Percentiles rank a stretch among this genome's conserved stretches.
phyloP scores from a whole-genome alignment of 2,329 filamentous ascomycete species.

The Akanthomyces muscarius region DNA sequence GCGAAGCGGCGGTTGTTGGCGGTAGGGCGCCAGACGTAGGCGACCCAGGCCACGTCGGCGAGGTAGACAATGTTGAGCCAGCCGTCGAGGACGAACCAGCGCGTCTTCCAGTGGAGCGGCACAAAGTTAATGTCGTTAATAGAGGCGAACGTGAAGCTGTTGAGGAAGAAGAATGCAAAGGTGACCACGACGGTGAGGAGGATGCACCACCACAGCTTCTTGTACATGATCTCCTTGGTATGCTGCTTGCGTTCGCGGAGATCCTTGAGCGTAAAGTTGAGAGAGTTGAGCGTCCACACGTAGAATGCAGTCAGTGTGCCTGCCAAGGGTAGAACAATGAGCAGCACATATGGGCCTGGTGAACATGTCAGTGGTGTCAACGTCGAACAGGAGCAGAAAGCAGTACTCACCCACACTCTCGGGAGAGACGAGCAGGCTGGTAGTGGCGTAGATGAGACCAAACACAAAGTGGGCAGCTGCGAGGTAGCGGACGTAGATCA shows the following conservation, averaged over 20 bases:
- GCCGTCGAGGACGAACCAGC: constrained; percentile 96
- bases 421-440: constrained; percentile 82
- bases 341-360: constrained; percentile 76
- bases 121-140: constrained; percentile 83
- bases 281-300: constrained; percentile 95
- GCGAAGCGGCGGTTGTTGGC: constrained; percentile 96
- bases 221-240: constrained; percentile 93
- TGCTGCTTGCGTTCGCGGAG: constrained; percentile 91
- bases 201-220: constrained; percentile 98
- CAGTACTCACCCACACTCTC: constrained; percentile 65
- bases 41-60: constrained; percentile 85
- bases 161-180: constrained; percentile 98
- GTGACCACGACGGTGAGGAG: constrained; percentile 89
- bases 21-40: constrained; percentile 94
- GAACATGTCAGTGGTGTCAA: constrained; percentile 21
- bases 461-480: constrained; percentile 93
- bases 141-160: constrained; percentile 91
- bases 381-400: background rate
- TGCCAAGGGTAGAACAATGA: constrained; percentile 89
- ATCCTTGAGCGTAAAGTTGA: constrained; percentile 93
- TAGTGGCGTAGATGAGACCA: constrained; percentile 86
- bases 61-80: constrained; percentile 98
- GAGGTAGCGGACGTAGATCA: constrained; percentile 89
- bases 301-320: constrained; percentile 95
- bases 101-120: constrained; percentile 92